Conservation (phyloP, 169 alveolate genomes). For the Plasmodium vinckei region DNA sequence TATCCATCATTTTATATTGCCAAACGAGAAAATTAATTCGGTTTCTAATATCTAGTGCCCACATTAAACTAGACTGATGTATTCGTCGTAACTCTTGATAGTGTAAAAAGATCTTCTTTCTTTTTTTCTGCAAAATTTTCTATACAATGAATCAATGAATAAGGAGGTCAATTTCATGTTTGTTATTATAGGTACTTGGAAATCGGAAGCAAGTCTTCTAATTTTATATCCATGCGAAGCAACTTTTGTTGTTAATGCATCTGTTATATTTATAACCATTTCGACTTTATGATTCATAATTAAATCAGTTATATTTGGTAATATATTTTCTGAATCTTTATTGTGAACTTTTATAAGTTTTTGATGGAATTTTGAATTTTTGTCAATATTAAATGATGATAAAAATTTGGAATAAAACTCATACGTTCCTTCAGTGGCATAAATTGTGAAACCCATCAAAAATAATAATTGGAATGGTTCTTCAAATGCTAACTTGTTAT, state of each 20-base stretch:
- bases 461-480: constrained; percentile 79
- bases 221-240: constrained; percentile 83
- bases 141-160: constrained; percentile 82
- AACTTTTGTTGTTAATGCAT: constrained; percentile 73
- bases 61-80: constrained; percentile 64
- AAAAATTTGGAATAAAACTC: constrained; percentile 72
- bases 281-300: constrained; percentile 82
- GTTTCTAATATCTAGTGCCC: too few relatives aligned
- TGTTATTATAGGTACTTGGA: constrained; percentile 78
- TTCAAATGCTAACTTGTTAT: constrained; percentile 80
- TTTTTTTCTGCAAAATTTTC: constrained; percentile 74
- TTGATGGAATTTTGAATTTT: constrained; percentile 74
- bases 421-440: constrained; percentile 86
- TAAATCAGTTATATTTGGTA: constrained; percentile 72
- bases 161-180: constrained; percentile 81
- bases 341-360: constrained; percentile 78
- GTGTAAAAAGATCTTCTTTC: constrained; percentile 81
- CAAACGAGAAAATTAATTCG: too few relatives aligned
- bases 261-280: constrained; percentile 82
- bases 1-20: too few relatives aligned
- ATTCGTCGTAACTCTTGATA: constrained; percentile 83
- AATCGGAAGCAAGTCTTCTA: constrained; percentile 83
- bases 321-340: constrained; percentile 46
- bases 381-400: constrained; percentile 36
- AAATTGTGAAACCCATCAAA: constrained; percentile 81